phyloP scores from a whole-genome alignment of 2,329 filamentous ascomycete species.

The Neofusicoccum kwambonambiense region DNA sequence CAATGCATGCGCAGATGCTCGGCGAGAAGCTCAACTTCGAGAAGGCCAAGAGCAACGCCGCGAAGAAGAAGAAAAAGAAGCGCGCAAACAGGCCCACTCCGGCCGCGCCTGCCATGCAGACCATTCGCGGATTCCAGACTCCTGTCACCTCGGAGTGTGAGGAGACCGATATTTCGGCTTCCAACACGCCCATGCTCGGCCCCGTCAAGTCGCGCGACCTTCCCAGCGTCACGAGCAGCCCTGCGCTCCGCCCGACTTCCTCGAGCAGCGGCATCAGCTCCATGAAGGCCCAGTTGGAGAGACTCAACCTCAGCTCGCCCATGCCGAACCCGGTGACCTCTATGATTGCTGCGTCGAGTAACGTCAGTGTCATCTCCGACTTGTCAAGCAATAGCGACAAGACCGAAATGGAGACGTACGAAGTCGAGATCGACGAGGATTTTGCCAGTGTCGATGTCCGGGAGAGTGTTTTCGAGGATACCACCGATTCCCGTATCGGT shows the following conservation, averaged over 20 bases:
- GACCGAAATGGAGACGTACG: constrained; percentile 78
- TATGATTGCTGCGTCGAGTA: constrained; percentile 45
- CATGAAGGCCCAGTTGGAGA: constrained; percentile 77
- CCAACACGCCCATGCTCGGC: constrained; percentile 43
- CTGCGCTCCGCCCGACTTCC: constrained; percentile 51
- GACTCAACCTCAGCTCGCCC: constrained; percentile 64
- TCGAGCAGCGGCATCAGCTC: constrained; percentile 72
- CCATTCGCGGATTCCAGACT: constrained; percentile 51
- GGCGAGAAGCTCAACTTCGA: constrained; percentile 40
- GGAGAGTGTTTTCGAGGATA: constrained; percentile 25
- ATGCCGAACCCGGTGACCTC: constrained; percentile 47
- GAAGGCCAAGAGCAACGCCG: constrained; percentile 15
- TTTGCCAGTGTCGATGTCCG: constrained; percentile 67
- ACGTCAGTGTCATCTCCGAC: constrained; percentile 49
- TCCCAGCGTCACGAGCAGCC: constrained; percentile 52
- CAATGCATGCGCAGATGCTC: constrained; percentile 25
- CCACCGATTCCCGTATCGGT: constrained; percentile 53
- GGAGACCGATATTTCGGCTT: constrained; percentile 52
- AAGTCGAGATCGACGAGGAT: constrained; percentile 80
- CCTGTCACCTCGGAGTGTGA: constrained; percentile 54
- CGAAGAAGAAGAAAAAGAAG: constrained; percentile 40
- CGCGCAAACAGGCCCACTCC: constrained; percentile 35
- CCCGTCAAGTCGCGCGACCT: constrained; percentile 42
- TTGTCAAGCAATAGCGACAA: constrained; percentile 62
- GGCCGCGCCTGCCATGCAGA: constrained; percentile 38